Conservation (phyloP, 257 asterid species). For the Ballota nigra region DNA sequence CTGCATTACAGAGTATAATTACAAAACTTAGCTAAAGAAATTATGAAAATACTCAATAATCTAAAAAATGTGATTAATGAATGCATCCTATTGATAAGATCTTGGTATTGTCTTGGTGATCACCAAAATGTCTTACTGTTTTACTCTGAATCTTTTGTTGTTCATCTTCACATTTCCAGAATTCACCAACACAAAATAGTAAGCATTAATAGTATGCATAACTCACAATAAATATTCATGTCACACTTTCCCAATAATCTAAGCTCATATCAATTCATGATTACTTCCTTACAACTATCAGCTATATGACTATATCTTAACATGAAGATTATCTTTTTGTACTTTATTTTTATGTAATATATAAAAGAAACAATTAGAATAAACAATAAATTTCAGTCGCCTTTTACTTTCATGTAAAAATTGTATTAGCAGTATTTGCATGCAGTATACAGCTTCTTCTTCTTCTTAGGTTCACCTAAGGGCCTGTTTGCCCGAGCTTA, state of each 20-base stretch:
- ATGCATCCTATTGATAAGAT: background rate
- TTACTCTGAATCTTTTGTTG: background rate
- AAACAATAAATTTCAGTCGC: background rate
- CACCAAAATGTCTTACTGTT: background rate
- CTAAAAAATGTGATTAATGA: background rate
- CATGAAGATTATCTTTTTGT: background rate
- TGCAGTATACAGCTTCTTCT: background rate
- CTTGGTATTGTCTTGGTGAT: background rate
- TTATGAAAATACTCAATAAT: constrained; percentile 12
- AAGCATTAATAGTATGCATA: background rate
- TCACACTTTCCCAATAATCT: constrained; percentile 1
- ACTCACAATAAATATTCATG: background rate
- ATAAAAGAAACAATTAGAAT: background rate
- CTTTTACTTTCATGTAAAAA: background rate
- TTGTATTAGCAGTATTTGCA: background rate
- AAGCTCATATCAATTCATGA: background rate
- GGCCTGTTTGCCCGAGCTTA: too few species aligned
- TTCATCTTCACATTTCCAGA: background rate
- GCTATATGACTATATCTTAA: background rate
- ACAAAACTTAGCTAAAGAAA: background rate
- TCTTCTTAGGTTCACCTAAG: background rate
- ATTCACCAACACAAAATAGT: background rate
- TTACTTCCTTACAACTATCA: background rate
- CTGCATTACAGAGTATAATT: constrained; percentile 37
- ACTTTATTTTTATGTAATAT: background rate